These are phyloP conservation scores for Cladosporium sp. DNA, from an alignment of 2,329 filamentous ascomycete genomes.

Conservation along the genomic window DNA sequence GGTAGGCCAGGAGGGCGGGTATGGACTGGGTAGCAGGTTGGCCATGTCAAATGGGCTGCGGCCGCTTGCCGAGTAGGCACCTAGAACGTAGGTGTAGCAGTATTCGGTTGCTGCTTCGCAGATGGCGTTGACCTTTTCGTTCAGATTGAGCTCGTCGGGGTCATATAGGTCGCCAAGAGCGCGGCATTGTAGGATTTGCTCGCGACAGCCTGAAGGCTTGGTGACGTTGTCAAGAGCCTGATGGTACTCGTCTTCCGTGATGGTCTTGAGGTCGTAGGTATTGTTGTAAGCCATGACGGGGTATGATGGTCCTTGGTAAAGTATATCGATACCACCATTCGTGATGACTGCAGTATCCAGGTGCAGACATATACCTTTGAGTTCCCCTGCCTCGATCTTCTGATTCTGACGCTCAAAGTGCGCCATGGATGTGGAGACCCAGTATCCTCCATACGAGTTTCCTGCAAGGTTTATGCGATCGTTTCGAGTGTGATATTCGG, in stretches of 20 bases:
- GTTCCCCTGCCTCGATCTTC: slow-evolving; percentile 37
- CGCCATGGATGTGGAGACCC: slow-evolving; percentile 54
- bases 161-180: slow-evolving; percentile 44
- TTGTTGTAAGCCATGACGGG: slow-evolving; percentile 56
- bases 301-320: slow-evolving; percentile 54
- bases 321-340: slow-evolving; percentile 64
- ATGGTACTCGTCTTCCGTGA: slow-evolving; percentile 42
- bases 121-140: slow-evolving; percentile 33
- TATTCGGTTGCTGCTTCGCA: slow-evolving; percentile 34
- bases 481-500: slow-evolving; percentile 16
- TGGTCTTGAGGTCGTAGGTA: slow-evolving; percentile 56
- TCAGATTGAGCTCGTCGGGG: slow-evolving; percentile 41
- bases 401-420: slow-evolving; percentile 57
- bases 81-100: slow-evolving; percentile 17
- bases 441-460: slow-evolving; percentile 49
- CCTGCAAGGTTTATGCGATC: slow-evolving; percentile 19
- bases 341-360: slow-evolving; percentile 61
- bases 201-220: slow-evolving; percentile 45
- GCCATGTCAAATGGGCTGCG: slow-evolving; percentile 24
- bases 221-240: slow-evolving; percentile 40
- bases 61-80: slow-evolving; percentile 13
- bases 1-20: slow-evolving; percentile 17
- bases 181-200: slow-evolving; percentile 48
- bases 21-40: slow-evolving; percentile 20
- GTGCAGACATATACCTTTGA: slow-evolving; percentile 45